Base-by-base conservation (phyloP, 441 rosid species). In the Corymbia calophylla region DNA sequence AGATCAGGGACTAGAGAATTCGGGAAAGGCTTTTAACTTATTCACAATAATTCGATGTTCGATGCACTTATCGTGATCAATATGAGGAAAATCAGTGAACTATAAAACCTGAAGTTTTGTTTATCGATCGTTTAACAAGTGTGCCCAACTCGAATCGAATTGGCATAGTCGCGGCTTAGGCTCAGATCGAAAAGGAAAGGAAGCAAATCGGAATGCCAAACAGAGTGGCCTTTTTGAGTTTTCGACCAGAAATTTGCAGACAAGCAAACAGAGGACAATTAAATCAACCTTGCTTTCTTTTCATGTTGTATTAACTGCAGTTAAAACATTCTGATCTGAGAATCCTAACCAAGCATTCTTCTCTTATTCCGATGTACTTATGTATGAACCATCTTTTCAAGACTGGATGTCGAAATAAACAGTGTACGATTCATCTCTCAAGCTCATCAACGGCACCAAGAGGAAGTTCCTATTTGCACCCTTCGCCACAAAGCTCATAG, bases 391-490 rank as follows among this genome's bases (percentile, higher is more conserved):
- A 87, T 82, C 25, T 68, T 87, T 87, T 94, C 92, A 95, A 66
- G 73, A 88, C 73, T 91, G 93, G 89, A 96, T 89, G 93, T 94
- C 89, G 94, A 96, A 98, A 93, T 98, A 98, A 91, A 93, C 93
- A 82, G 95, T 96, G 86, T 95, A 97, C n/a, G 91, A 90, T 92
- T 98, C 99, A 91, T 97, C 99, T 87, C 94, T 94, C 48, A 95
- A 93, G 93, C 95, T 96, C 53, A 93, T 87, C 90, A 98, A 91
- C 55, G 99, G 99, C 8, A 92, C 92, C 88, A 98, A 91, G 89
- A 97, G 92, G 91, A 95, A 97, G 91, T 93, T 93, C 91, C 95
- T 94, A 27, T 88, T 89, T 21, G 81, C 92, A 81, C 99, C 98
- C 49, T 92, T 92, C 27, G 96, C 96, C 86, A 94, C 93, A 53